Conservation (phyloP, 352 stramenopile species). For the Plasmopara muralis region DNA sequence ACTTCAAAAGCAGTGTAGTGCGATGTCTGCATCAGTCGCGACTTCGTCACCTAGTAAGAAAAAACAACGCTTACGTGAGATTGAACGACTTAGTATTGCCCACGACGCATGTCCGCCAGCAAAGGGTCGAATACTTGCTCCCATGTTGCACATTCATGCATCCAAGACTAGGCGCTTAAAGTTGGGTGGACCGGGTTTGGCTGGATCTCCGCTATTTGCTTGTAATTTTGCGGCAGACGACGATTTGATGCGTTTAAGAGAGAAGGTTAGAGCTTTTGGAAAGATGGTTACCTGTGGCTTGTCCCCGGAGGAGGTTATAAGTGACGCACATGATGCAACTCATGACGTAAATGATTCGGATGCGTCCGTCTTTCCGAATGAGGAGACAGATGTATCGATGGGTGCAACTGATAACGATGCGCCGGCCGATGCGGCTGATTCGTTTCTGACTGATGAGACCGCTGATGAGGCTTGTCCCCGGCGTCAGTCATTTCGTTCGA, state of each 20-base stretch:
- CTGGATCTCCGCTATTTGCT: conserved; percentile 1
- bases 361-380: conserved; percentile 12
- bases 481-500: conserved; percentile 47
- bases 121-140: conserved; percentile 2
- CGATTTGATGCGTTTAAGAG: conserved; percentile 23
- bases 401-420: conserved; percentile 3
- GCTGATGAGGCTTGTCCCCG: conserved; percentile 17
- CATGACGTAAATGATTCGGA: conserved; percentile 6
- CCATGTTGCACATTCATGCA: conserved; percentile 1
- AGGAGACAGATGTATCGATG: conserved; percentile 10
- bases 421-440: conserved; percentile 3
- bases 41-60: conserved; percentile 23
- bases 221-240: conserved; percentile 10
- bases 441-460: conserved; percentile 5
- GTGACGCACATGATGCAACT: background rate
- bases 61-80: conserved; percentile 31
- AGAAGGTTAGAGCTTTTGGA: conserved; percentile 31
- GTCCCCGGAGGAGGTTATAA: background rate
- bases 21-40: conserved; percentile 36
- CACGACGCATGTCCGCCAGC: conserved; percentile 28
- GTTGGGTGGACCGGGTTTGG: background rate
- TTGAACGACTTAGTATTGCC: conserved; percentile 39
- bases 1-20: conserved; percentile 48
- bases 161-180: conserved; percentile 4
- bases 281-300: conserved; percentile 25